These are phyloP conservation scores for Colletotrichum sp. DNA, from an alignment of 2,329 filamentous ascomycete species.

Conservation along the genomic window DNA sequence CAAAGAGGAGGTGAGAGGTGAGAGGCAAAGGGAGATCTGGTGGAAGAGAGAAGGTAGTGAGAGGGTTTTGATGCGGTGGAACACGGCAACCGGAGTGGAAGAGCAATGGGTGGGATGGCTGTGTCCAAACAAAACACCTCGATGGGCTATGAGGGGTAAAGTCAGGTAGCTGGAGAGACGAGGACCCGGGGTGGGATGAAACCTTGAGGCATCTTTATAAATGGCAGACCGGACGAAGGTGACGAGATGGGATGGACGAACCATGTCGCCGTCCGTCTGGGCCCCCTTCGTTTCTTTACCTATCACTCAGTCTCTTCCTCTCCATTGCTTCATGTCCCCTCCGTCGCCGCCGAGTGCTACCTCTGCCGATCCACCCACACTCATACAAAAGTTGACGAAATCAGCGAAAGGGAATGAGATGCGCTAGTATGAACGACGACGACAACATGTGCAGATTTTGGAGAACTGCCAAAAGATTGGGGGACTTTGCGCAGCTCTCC, in stretches of 20 bases:
- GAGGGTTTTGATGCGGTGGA: background rate
- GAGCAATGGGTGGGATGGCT: background rate
- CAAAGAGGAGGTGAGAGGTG: background rate
- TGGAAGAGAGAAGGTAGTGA: background rate
- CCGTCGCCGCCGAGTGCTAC: slow-evolving; percentile 15
- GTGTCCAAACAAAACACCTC: background rate
- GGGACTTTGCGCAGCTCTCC: background rate
- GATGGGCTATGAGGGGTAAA: background rate
- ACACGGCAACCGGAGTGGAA: background rate
- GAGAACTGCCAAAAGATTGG: background rate
- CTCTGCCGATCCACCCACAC: slow-evolving; percentile 17
- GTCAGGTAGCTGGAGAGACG: background rate
- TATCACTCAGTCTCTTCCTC: background rate
- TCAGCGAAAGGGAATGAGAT: background rate
- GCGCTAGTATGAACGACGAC: background rate
- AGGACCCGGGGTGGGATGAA: background rate
- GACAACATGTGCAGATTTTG: background rate
- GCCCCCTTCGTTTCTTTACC: background rate
- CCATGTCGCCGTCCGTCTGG: slow-evolving; percentile 5
- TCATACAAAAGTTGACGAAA: background rate
- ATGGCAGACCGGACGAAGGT: background rate
- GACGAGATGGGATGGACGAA: background rate
- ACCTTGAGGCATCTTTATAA: background rate
- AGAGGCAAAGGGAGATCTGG: background rate
- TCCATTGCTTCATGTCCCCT: background rate